Evolutionary conservation across 2,329 filamentous ascomycete species (phyloP).

Genomic region (Neonectria ditissima): DNA sequence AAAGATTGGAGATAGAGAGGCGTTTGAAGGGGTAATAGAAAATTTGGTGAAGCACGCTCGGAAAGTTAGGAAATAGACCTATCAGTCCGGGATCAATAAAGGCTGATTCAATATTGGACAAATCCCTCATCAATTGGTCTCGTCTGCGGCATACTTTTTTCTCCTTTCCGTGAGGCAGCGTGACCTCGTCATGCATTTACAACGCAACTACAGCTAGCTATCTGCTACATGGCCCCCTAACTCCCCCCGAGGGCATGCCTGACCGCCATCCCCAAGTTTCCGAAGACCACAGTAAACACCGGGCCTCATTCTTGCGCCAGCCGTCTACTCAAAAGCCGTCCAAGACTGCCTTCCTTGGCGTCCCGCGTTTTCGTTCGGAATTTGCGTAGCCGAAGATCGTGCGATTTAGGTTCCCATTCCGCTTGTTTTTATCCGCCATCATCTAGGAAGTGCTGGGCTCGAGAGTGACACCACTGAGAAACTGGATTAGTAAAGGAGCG

Average conservation of each 20-base stretch:
- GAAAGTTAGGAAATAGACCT: slow-evolving; percentile 78
- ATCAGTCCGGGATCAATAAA: slow-evolving; percentile 23
- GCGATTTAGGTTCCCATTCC: slow-evolving; percentile 36
- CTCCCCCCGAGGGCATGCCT: slow-evolving; percentile 27
- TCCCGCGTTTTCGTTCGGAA: slow-evolving; percentile 36
- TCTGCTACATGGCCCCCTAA: slow-evolving; percentile 34
- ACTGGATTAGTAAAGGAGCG: slow-evolving; percentile 38
- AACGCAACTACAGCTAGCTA: slow-evolving; percentile 39
- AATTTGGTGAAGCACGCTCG: slow-evolving; percentile 93
- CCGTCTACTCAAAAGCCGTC: slow-evolving; percentile 44
- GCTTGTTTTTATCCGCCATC: slow-evolving; percentile 25
- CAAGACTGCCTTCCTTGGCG: slow-evolving; percentile 36
- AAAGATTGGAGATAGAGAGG: slow-evolving; percentile 89
- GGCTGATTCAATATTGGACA: neutral
- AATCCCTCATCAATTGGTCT: slow-evolving; percentile 38
- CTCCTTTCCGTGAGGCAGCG: slow-evolving; percentile 35
- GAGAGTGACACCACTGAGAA: slow-evolving; percentile 63
- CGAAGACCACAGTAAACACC: slow-evolving; percentile 41
- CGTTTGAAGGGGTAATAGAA: slow-evolving; percentile 96
- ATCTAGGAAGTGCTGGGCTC: slow-evolving; percentile 62
- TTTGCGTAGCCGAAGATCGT: slow-evolving; percentile 39
- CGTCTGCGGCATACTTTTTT: slow-evolving; percentile 36
- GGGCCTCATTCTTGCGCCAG: slow-evolving; percentile 43
- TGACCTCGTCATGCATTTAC: slow-evolving; percentile 44
- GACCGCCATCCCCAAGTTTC: slow-evolving; percentile 31